Conservation (phyloP, 345 rosid species). For the Moricandia arvensis region DNA sequence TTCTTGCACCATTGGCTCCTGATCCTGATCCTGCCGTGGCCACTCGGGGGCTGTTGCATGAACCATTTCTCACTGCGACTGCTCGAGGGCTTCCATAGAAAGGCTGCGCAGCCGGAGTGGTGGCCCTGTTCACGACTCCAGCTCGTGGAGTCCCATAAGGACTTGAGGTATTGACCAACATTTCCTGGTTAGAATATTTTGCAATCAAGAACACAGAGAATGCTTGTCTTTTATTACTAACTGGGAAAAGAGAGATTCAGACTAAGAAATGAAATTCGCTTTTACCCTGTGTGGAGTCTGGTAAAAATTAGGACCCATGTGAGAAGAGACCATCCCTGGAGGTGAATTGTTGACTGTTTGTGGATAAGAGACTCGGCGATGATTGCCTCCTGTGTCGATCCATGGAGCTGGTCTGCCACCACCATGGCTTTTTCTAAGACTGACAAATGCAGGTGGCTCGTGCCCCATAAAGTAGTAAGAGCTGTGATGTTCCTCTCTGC, state of each 20-base stretch:
- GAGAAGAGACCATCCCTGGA: conserved; percentile 41
- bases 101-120: conserved; percentile 7
- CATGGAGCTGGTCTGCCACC: conserved; percentile 40
- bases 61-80: neutral
- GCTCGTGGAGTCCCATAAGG: conserved; percentile 30
- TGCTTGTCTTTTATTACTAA: no score
- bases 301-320: conserved; percentile 37
- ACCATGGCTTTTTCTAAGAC: conserved; percentile 46
- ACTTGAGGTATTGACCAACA: conserved; percentile 24
- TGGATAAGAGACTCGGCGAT: conserved; percentile 55
- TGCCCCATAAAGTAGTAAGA: conserved; percentile 60
- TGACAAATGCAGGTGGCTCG: conserved; percentile 44
- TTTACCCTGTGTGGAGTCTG: conserved; percentile 50
- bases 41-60: conserved; percentile 14
- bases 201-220: neutral
- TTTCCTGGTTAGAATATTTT: conserved; percentile 20
- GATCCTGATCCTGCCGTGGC: neutral
- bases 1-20: conserved; percentile 25
- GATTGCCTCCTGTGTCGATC: conserved; percentile 40
- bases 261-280: neutral
- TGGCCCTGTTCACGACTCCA: neutral
- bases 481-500: conserved; percentile 68
- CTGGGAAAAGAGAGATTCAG: neutral
- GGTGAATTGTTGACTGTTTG: conserved; percentile 44
- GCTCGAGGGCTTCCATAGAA: conserved; percentile 29